phyloP scores from a whole-genome alignment of 768 basidiomycete species.

The Arthromyces matolae region DNA sequence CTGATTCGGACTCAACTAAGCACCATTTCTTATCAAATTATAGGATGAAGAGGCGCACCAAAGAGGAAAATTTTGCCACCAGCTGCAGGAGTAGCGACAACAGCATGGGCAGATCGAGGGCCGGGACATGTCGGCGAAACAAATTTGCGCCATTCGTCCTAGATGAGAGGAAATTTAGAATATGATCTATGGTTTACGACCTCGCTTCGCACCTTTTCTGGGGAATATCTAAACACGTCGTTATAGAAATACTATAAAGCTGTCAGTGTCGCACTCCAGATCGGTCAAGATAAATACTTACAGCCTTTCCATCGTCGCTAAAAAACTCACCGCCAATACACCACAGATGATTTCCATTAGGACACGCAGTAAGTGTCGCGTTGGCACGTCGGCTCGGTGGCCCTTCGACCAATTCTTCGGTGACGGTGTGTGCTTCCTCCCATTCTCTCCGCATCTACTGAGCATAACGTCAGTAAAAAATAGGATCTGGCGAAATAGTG shows the following conservation, averaged over 20 bases:
- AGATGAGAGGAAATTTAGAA: background rate
- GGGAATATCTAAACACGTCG: constrained; percentile 82
- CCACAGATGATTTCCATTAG: constrained; percentile 79
- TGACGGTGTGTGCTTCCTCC: constrained; percentile 79
- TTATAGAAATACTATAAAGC: constrained; percentile 85
- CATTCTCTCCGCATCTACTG: constrained; percentile 79
- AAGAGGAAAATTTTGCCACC: constrained; percentile 87
- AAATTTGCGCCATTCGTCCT: constrained; percentile 90
- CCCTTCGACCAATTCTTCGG: constrained; percentile 78
- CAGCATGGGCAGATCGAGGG: constrained; percentile 84
- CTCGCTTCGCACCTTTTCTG: constrained; percentile 58
- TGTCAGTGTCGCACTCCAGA: background rate
- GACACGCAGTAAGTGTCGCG: constrained; percentile 77
- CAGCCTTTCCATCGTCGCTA: constrained; percentile 79
- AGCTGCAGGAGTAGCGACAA: constrained; percentile 66
- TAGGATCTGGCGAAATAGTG: constrained; percentile 1
- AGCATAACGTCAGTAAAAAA: constrained; percentile 5
- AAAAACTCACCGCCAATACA: constrained; percentile 86
- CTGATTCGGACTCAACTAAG: too few species aligned
- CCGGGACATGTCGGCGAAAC: constrained; percentile 83
- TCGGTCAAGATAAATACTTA: constrained; percentile 26
- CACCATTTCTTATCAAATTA: background rate
- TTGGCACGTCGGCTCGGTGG: constrained; percentile 83
- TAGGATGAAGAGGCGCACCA: constrained; percentile 36
- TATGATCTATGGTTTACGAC: background rate